Evolutionary conservation across 2,329 filamentous ascomycete species (phyloP).

Genomic region (Hymenoscyphus occultus): DNA sequence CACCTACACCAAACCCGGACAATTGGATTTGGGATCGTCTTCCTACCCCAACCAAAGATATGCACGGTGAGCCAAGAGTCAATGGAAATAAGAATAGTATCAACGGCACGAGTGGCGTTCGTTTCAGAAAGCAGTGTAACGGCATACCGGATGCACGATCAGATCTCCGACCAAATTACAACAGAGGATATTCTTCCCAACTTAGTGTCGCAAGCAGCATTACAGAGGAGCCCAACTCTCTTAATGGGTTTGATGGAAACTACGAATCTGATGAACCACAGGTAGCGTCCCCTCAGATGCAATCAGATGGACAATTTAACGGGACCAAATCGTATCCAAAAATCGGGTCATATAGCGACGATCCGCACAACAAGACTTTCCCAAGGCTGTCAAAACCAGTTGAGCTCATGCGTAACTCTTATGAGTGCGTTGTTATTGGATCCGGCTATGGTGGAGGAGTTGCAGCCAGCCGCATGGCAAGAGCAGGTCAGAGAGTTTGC

Average conservation of each 20-base stretch:
- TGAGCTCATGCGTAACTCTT: conserved; percentile 53
- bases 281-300: conserved; percentile 23
- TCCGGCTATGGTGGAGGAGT: conserved; percentile 68
- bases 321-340: conserved; percentile 30
- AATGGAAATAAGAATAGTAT: conserved; percentile 10
- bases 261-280: conserved; percentile 7
- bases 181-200: conserved; percentile 19
- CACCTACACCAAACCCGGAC: conserved; percentile 25
- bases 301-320: conserved; percentile 24
- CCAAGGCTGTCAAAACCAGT: conserved; percentile 56
- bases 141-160: conserved; percentile 1
- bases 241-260: conserved; percentile 9
- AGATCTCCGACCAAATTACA: conserved; percentile 13
- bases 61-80: neutral
- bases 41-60: conserved; percentile 8
- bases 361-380: conserved; percentile 37
- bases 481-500: conserved; percentile 58
- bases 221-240: conserved; percentile 15
- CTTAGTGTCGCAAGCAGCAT: conserved; percentile 21
- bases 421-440: conserved; percentile 66
- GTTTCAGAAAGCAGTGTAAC: conserved; percentile 18
- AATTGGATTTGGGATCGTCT: conserved; percentile 12
- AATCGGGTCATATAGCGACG: conserved; percentile 33
- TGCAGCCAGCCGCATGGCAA: conserved; percentile 62
- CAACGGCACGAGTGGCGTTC: conserved; percentile 16